Conservation (phyloP, 768 basidiomycete genomes). For the Russula griseocarnosa region DNA sequence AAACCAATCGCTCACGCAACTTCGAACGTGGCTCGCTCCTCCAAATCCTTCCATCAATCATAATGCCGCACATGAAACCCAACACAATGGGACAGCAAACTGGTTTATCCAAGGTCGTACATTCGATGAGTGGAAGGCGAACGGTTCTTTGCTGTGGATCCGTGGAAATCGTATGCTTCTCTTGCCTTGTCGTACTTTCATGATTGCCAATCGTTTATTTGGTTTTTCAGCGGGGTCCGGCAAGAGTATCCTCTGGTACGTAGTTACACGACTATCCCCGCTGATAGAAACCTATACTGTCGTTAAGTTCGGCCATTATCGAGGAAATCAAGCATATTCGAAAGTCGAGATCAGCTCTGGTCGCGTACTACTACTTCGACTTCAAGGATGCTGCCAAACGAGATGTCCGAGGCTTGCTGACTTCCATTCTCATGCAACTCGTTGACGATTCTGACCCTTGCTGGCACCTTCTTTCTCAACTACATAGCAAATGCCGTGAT, state of each 20-base stretch:
- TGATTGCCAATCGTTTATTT: neutral
- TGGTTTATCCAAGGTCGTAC: neutral
- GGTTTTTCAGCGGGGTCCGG: neutral
- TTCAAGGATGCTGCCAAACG: neutral
- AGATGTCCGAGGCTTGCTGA: neutral
- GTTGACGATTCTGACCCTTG: neutral
- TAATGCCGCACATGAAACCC: slow-evolving; percentile 3
- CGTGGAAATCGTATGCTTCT: slow-evolving; percentile 5
- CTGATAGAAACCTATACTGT: neutral
- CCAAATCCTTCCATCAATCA: slow-evolving; percentile 18
- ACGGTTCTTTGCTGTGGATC: slow-evolving; percentile 7
- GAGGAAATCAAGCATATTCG: neutral
- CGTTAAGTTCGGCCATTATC: neutral
- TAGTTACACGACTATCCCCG: too few species aligned
- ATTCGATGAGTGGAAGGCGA: slow-evolving; percentile 3
- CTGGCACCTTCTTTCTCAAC: neutral
- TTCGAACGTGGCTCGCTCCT: slow-evolving; percentile 8
- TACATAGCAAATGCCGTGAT: neutral
- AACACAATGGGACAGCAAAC: neutral
- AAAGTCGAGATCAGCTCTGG: neutral
- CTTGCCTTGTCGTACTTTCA: too few species aligned
- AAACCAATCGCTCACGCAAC: neutral
- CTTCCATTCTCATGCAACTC: neutral
- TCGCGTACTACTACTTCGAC: neutral
- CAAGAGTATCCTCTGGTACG: slow-evolving; percentile 10